Base-by-base conservation (phyloP, 768 basidiomycete genomes). In the Tylopilus felleus region DNA sequence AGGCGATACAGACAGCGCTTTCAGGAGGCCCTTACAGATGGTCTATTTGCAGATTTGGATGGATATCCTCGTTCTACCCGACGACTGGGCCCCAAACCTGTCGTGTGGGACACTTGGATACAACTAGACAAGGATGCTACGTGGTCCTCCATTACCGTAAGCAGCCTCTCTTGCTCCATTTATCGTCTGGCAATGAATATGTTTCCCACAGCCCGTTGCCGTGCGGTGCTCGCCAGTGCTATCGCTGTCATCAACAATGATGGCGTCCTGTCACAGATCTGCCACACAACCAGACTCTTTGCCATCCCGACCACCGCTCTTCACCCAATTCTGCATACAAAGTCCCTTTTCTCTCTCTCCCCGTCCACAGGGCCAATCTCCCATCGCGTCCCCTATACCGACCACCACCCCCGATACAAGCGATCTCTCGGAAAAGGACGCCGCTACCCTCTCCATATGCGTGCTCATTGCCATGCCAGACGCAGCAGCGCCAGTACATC, bases 1-100 rank as follows among this genome's bases (percentile, higher is more conserved):
- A 73, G 84, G 16, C 79, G 83, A 21, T 81, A 80, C 66, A 80
- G 78, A 14, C 76, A 74, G 9, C 77, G 75, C 19, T 60, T 85
- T 46, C 77, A 81, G 44, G 78, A 78, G 16, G 82, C 83, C 0
- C 65, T 84, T 39, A 76, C 79, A 1, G 73, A 77, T 0, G 83
- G 84, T 38, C 31, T 60, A 0, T 54, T 62, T 17, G 62, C 76
- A 31, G 65, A 82, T 17, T 65, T 78, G 1, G 53, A 60, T 10
- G 48, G 27, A 3, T 48, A 39, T 1, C 61, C 52, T n/a, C 61
- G 58, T 31, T 10, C 53, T 5, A 2, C 47, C 6, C 50, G 55
- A 8, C 49, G 54, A 8, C 12, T 53, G 0, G 65, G 58, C 2
- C 48, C 62, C 0, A 62, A 53, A 16, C 65, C 65, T 4, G 22